Base-by-base conservation (phyloP, 768 basidiomycete species). In the Phaffia australis region DNA sequence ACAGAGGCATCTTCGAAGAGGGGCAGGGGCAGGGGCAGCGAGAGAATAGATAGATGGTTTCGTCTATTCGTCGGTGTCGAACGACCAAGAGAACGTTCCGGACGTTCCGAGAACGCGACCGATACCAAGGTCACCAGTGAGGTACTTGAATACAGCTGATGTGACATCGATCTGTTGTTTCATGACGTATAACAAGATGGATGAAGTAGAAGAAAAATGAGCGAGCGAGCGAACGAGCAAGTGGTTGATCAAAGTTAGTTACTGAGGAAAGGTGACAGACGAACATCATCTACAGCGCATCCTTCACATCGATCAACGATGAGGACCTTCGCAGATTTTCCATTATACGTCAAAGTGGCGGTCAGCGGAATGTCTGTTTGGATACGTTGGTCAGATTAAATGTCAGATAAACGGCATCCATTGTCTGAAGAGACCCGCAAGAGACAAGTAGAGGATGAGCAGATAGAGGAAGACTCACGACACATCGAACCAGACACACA, bases 241-340 rank as follows among this genome's bases (percentile, higher is more conserved):
- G 35, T 11, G 35, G 11, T 42, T 42, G 35, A 42, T 42, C 6
- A 42, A 42, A 42, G 35, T 5, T 5, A 42, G 11, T 42, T 42
- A 42, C 11, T 42, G 4, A 11, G 35, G 11, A 23, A n/a, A 62
- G 48, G 1, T 7, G 30, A 21, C n/a, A 30, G 19, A 16, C 1
- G n/a, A 50, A 27, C 60, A 30, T 63, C 61, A 23, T 63, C 61
- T 8, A 63, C 19, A 1, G 61, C 61, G 27, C 61, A 63, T 18
- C 61, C 61, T 47, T 63, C 49, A 23, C 61, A 63, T 54, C 61
- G 61, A n/a, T 63, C 61, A 18, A 63, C 61, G 50, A 63, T 63
- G 50, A 52, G 50, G 29, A 63, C 61, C 50, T 63, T 46, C 19
- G 27, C 61, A n/a, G 61, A 52, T 11, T 50, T 61, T 16, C 60